Base-by-base conservation (phyloP, 2,329 filamentous ascomycete species). In the Ophiostoma angusticollis region DNA sequence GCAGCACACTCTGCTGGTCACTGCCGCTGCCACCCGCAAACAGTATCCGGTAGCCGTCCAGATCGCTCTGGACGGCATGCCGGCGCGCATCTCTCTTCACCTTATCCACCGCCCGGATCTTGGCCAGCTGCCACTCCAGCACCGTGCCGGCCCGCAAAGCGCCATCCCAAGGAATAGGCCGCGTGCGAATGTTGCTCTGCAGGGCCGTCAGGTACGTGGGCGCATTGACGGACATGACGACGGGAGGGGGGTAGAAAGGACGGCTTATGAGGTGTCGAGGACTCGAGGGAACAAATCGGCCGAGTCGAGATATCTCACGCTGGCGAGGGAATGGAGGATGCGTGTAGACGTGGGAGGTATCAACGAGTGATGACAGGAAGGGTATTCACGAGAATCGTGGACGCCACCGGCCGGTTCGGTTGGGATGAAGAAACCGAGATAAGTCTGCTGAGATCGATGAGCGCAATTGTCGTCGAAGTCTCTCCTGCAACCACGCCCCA, bases 111-210 rank as follows among this genome's bases (percentile, higher is more conserved):
- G 87, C 84, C 61, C 87, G 87, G 64, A 98, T 94, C 71, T 87
- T 89, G 67, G 82, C 84, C 52, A 95, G 75, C 62, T 98, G 89
- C 50, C 83, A 80, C 51, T 96, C 89, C 42, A 84, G 93, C 62
- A 98, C 83, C 55, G 85, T 91, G 60, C 87, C 85, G 52, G 85
- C 85, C 60, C 91, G 78, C 50, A 93, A 85, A 53, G 89, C 87
- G 53, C 89, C 89, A 62, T 96, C 89, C 91, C 91, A 98, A 42
- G 89, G 87, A 63, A 98, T 94, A 49, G 87, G 87, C 50, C 91
- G 78, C 56, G 84, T 82, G 57, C 91, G 84, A 59, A 96, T 94
- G 70, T 96, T 96, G 74, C 84, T 93, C 68, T 94, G 87, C 51
- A 95, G 73, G 50, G 85, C 89, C 57, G 65, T 64, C 42, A 77